Evolutionary conservation across 2,329 filamentous ascomycete genomes (phyloP), one percentile per base, ranked within the genome.

Genomic region (Calonectria pteridis): DNA sequence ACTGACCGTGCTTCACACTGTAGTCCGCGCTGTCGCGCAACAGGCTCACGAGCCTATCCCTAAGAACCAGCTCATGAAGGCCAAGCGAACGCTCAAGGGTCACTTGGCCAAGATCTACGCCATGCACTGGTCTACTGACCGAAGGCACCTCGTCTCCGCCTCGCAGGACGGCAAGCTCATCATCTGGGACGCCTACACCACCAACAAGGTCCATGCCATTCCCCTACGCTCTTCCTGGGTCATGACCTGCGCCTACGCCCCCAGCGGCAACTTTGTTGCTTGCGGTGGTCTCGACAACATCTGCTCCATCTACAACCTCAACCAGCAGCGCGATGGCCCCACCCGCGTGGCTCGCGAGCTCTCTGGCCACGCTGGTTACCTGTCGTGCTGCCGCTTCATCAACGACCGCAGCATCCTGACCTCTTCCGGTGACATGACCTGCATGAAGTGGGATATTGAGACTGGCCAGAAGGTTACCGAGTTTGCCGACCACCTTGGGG

Each of bases 61-160:
- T 77, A 94, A 94, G 86, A 97, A 97, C 86, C 91, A 92, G 84
- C 91, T 96, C 84, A 98, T 99, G 97, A 98, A 97, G 90, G 94
- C 96, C 77, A 97, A 98, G 89, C 94, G 95, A 82, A 98, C 96
- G 65, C 90, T 99, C 79, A 98, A 98, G 89, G 97, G 97, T 78
- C 97, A 99, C 90, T 88, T 99, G 79, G 97, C 97, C 82, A 99
- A 99, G 89, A 99, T 99, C 82, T 99, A 99, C 86, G 97, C 97
- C 82, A 99, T 99, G 97, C 97, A 99, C 89, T 99, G 97, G 97
- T 98, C 97, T 40, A 99, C 97, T 77, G 97, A 99, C 87, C 93
- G 97, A 83, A 93, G 97, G 86, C 97, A 98, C 87, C 92, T 98
- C 75, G 97, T 99, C 67, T 98, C 97, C 16, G 97, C 97, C 77